Evolutionary conservation across 306 rosid genomes (phyloP).

Genomic region (Sindora glabra): DNA sequence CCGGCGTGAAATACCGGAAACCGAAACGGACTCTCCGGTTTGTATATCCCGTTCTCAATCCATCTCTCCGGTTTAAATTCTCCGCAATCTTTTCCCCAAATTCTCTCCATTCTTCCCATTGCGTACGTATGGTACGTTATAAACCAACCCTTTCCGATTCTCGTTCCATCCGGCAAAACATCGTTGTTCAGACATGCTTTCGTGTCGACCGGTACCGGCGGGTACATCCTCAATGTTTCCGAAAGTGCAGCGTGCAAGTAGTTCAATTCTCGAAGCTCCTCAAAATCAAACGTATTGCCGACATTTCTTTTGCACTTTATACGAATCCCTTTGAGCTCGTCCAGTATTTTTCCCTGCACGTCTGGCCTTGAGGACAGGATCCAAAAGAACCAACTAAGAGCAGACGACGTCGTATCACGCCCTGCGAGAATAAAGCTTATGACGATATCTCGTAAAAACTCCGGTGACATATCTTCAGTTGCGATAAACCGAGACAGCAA

Average conservation of each 20-base stretch:
- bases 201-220: conserved; percentile 58
- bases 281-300: conserved; percentile 25
- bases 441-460: conserved; percentile 53
- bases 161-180: conserved; percentile 57
- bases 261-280: conserved; percentile 59
- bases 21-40: conserved; percentile 39
- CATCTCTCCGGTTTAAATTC: conserved; percentile 62
- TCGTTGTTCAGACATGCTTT: conserved; percentile 39
- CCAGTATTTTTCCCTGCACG: conserved; percentile 17
- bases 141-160: conserved; percentile 38
- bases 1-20: conserved; percentile 63
- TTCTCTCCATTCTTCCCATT: conserved; percentile 69
- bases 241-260: conserved; percentile 62
- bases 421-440: conserved; percentile 70
- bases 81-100: conserved; percentile 50
- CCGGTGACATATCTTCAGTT: conserved; percentile 19
- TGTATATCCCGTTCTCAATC: conserved; percentile 39
- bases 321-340: conserved; percentile 30
- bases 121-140: conserved; percentile 54
- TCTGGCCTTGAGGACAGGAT: conserved; percentile 30
- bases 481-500: conserved; percentile 56
- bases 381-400: conserved; percentile 75
- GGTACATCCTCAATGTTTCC: conserved; percentile 56
- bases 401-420: conserved; percentile 66
- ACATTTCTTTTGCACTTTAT: background rate